Conservation (phyloP, 176 grass and related monocot genomes). For the Triticum dicoccoides region DNA sequence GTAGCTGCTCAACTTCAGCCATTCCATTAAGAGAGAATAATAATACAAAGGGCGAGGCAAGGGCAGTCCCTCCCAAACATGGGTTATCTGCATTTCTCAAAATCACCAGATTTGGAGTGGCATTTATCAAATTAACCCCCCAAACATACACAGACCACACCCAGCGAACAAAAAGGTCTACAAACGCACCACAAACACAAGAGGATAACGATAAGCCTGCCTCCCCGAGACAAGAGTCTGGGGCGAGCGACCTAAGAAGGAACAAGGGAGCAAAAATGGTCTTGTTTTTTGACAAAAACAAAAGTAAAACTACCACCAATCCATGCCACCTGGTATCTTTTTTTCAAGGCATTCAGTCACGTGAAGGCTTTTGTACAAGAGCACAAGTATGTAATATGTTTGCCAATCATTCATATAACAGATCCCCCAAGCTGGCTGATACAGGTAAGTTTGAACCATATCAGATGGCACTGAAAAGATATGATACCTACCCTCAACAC, state of each 20-base stretch:
- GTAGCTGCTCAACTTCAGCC: background rate
- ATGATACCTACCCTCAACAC: constrained; percentile 49
- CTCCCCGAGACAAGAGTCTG: no score
- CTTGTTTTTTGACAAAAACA: background rate
- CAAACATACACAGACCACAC: no score
- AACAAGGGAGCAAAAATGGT: no score
- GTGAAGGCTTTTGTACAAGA: background rate
- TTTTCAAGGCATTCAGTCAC: background rate
- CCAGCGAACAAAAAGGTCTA: no score
- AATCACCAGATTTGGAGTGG: no score
- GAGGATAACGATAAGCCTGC: no score
- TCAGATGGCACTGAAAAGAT: background rate
- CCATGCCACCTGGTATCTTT: background rate
- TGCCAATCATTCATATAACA: background rate
- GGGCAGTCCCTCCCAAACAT: no score
- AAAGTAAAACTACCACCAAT: background rate
- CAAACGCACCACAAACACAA: no score
- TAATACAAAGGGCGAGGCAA: no score
- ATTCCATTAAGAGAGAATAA: background rate
- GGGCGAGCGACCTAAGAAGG: no score
- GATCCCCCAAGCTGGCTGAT: background rate
- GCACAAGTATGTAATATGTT: background rate
- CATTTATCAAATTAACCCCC: no score
- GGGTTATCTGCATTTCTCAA: no score
- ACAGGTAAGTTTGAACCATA: constrained; percentile 7